Base-by-base conservation (phyloP, 2,329 filamentous ascomycete species). In the Penicillium vulpinum region DNA sequence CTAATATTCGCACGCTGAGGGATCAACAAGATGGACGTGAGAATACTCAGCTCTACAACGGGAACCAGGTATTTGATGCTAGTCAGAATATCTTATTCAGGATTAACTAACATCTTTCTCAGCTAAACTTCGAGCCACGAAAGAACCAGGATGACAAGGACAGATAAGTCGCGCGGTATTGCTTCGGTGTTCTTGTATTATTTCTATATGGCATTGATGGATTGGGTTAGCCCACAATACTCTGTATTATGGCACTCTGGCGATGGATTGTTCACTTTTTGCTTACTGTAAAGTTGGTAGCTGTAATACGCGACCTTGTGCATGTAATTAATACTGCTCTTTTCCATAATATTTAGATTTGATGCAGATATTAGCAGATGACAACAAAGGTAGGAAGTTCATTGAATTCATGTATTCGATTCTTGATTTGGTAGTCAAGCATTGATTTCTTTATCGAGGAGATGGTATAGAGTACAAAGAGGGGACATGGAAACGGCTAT, bases 31-130 rank as follows among this genome's bases (percentile, higher is more conserved):
- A 83, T 59, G 78, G 81, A 38, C 79, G 80, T 51, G 75, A 83
- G 54, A 81, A 87, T 60, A 83, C 86, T 43, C 88, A 95, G 68
- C 83, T 95, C 45, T 96, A 97, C 70, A 97, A 97, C 68, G 92
- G 92, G 1, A 97, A 96, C 69, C 90, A 90, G 71, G 90, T 92
- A 79, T 75, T 85, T 77, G 10, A 5, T 40, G 15, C 13, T 18
- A 33, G 5, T 11, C 8, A 13, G 7, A 24, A 35, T 5, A 33
- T 33, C 3, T 24, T 51, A 15, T 13, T 22, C n/a, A 33, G 15
- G 21, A 15, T 15, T 38, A 16, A 39, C 58, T 48, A 46, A 49
- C 13, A 44, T 35, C 13, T 39, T 2, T 15, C 43, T 50, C 61
- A 89, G 86, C 72, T 88, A 54, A 89, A 89, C 63, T 90, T 89